Base-by-base conservation (phyloP, 495 filamentous ascomycete genomes). In the Penicillium herquei region DNA sequence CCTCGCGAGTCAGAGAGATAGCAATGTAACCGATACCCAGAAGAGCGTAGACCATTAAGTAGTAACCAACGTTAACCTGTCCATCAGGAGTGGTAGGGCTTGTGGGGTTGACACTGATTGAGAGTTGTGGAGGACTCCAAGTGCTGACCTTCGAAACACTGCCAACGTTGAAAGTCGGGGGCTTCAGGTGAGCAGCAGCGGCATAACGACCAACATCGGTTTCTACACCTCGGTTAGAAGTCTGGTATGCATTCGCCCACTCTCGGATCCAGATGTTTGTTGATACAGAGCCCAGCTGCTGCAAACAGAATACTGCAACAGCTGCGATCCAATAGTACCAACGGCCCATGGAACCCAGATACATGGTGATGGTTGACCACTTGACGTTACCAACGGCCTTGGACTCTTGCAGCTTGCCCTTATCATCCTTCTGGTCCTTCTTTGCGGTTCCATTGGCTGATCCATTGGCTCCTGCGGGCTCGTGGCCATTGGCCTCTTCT, bases 241-340 rank as follows among this genome's bases (percentile, higher is more conserved):
- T 66, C 31, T 69, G 65, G 58, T 88, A 88, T 6, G 82, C 73
- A 53, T 88, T 87, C 26, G 85, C 83, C 95, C 95, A 99, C 63
- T 93, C 79, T 60, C 90, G 83, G 58, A 99, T 95, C 95, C 95
- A 99, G 39, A 98, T 69, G 60, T 89, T 96, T 14, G 89, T 91
- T 9, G 88, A 88, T 12, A 98, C 89, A 11, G 87, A 86, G 14
- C 86, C 86, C 30, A 95, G 61, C 66, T 98, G 93, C 65, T 96
- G 90, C 43, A 86, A 71, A 12, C 75, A 81, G 65, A 99, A 98
- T 40, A 90, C 82, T 0, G 83, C 46, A 17, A 85, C 68, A 17
- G 92, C 88, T 44, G 85, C 63, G 42, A 87, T 64, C 95, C 95
- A 99, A 66, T 92, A 99, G 78, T 89, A 90, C 92, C 92, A 96